A percentile compares a stretch with the other conserved stretches of the same genome.
Conservation (phyloP, 257 asterid species). For the Solanum clarkiae region DNA sequence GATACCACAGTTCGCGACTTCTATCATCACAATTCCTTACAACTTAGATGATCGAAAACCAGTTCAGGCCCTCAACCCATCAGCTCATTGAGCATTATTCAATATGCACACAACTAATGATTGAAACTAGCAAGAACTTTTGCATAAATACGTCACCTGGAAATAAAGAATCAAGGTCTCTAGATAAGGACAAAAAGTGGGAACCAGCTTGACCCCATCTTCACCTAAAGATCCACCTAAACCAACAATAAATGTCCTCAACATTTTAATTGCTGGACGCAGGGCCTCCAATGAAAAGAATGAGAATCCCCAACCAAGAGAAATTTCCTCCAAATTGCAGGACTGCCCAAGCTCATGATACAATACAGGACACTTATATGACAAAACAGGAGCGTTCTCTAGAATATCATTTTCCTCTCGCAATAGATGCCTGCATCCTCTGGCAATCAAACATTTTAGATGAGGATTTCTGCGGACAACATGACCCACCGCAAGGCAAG, state of each 20-base stretch:
- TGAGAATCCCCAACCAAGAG: slow-evolving; percentile 89
- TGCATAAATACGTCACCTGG: slow-evolving; percentile 38
- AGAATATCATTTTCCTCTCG: slow-evolving; percentile 18
- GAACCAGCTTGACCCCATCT: slow-evolving; percentile 56
- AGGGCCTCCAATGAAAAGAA: slow-evolving; percentile 42
- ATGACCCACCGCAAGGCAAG: slow-evolving; percentile 41
- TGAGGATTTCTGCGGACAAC: slow-evolving; percentile 41
- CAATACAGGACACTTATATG: slow-evolving; percentile 20
- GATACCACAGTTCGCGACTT: background rate
- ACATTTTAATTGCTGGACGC: slow-evolving; percentile 47
- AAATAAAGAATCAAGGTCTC: slow-evolving; percentile 62
- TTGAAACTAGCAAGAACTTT: background rate
- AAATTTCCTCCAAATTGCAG: slow-evolving; percentile 60
- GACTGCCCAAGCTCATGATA: slow-evolving; percentile 41
- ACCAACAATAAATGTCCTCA: slow-evolving; percentile 50
- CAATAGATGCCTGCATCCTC: slow-evolving; percentile 58
- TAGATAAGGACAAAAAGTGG: slow-evolving; percentile 57
- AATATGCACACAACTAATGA: background rate
- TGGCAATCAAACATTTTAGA: slow-evolving; percentile 48
- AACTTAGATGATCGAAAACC: background rate
- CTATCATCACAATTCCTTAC: background rate
- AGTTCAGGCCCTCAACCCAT: background rate
- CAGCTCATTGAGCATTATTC: background rate
- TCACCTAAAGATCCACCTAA: slow-evolving; percentile 78
- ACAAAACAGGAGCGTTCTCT: slow-evolving; percentile 8